Conservation (phyloP, 352 stramenopile genomes). For the Phytophthora litchii region DNA sequence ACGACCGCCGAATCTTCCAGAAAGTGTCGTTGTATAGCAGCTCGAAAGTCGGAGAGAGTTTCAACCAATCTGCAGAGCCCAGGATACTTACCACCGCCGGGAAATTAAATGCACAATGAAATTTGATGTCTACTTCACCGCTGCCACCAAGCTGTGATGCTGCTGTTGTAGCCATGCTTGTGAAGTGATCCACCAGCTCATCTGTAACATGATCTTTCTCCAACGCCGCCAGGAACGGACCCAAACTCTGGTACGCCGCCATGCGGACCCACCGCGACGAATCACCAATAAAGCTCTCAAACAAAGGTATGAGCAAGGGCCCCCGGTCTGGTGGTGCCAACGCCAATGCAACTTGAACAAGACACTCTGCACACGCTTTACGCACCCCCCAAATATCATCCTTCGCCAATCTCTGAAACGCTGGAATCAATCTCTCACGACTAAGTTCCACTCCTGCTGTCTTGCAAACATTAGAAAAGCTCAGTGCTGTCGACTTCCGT, state of each 20-base stretch:
- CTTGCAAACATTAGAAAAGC: slow-evolving; percentile 90
- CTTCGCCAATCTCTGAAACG: slow-evolving; percentile 89
- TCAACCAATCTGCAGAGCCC: slow-evolving; percentile 66
- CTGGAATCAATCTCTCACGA: slow-evolving; percentile 87
- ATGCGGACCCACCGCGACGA: slow-evolving; percentile 93
- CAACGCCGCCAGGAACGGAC: slow-evolving; percentile 80
- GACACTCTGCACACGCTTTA: slow-evolving; percentile 92
- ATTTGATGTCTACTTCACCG: slow-evolving; percentile 89
- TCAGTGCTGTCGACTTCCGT: slow-evolving; percentile 91
- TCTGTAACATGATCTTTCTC: slow-evolving; percentile 84
- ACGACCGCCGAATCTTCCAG: slow-evolving; percentile 92
- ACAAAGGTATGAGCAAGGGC: slow-evolving; percentile 87
- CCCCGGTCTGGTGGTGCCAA: slow-evolving; percentile 77
- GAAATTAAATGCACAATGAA: slow-evolving; percentile 93
- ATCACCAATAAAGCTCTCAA: slow-evolving; percentile 89
- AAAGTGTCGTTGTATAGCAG: slow-evolving; percentile 79
- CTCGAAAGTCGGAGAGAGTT: slow-evolving; percentile 84
- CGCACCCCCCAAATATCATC: slow-evolving; percentile 96
- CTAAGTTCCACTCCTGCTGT: slow-evolving; percentile 79
- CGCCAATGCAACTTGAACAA: slow-evolving; percentile 89
- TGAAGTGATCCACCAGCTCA: slow-evolving; percentile 82
- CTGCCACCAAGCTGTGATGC: slow-evolving; percentile 66
- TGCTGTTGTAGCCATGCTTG: slow-evolving; percentile 79
- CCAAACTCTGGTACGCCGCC: slow-evolving; percentile 93
- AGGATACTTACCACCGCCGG: slow-evolving; percentile 88